Evolutionary conservation across 1,139 yeast species (phyloP), one percentile per base, ranked within the genome.

Genomic region (Pichia kudriavzevii): DNA sequence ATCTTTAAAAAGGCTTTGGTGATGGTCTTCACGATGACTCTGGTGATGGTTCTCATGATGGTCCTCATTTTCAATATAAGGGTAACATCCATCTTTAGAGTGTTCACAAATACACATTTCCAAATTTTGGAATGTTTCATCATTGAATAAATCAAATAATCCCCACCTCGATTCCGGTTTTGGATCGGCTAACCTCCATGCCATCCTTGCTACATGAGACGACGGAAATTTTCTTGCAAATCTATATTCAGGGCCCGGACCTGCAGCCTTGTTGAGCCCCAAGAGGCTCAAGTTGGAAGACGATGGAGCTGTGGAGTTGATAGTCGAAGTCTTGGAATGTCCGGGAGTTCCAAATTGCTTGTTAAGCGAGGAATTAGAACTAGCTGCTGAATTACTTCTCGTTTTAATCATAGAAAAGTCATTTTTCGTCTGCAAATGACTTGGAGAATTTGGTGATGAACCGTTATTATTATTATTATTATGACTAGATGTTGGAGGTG

Each of bases 111-210:
- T 45, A 55, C 91, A 80, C 67, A 77, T 74, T 47, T 78, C 87
- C 42, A 79, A 61, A 16, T 59, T 46, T 34, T 59, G 62, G 53
- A 80, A 79, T 75, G 84, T 78, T 2, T 82, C 79, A 50, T 81
- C 91, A 21, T 40, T 42, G 42, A 77, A 72, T 27, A 81, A 59
- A 30, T 66, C 67, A 4, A 67, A 67, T 48, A 81, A 49, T 16
- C 70, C 64, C 53, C 77, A 79, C 41, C 93, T 64, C 11, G 73
- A 60, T 2, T 49, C 52, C 1, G 69, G 62, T 16, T 72, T 63
- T 11, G 85, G 84, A 52, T 80, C 87, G 47, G 80, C 72, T 38
- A 81, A 61, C 52, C 82, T 72, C 88, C 91, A 80, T 2, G 88
- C 87, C 9, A 77, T 76, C 48, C 88, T 66, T 2, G 87, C 71